Percentiles rank a stretch among this genome's conserved stretches.
These are phyloP conservation scores for Ochetophila trinervis DNA, from an alignment of 306 rosid genomes.

Conservation along the genomic window DNA sequence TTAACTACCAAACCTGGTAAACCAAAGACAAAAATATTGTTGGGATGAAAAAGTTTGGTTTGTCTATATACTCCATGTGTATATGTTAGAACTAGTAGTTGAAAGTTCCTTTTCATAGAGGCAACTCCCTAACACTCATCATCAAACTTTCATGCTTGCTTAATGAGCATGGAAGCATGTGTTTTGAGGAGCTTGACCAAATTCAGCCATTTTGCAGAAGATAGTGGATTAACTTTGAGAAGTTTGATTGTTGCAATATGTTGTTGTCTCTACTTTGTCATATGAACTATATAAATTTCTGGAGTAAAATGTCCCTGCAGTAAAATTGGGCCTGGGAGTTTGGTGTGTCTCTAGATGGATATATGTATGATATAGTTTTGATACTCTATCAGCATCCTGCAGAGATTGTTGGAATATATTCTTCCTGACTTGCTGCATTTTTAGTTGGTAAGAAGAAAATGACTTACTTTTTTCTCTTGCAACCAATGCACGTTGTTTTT, in stretches of 20 bases:
- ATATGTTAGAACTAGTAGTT: neutral
- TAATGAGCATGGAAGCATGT: conserved; percentile 43
- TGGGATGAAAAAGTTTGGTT: neutral
- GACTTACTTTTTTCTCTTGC: conserved; percentile 50
- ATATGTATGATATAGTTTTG: conserved; percentile 61
- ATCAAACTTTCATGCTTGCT: conserved; percentile 34
- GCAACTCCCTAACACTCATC: too few relatives aligned
- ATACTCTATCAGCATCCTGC: conserved; percentile 93
- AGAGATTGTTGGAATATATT: conserved; percentile 85
- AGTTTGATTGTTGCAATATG: conserved; percentile 59
- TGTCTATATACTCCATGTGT: neutral
- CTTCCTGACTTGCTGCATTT: conserved; percentile 99
- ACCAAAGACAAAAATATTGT: neutral
- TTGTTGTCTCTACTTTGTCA: conserved; percentile 50
- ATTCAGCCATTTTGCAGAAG: conserved; percentile 58
- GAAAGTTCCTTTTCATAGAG: neutral
- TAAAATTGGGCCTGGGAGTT: conserved; percentile 69
- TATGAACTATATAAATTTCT: conserved; percentile 48
- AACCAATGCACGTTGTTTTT: conserved; percentile 39
- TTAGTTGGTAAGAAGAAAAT: conserved; percentile 88
- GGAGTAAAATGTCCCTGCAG: conserved; percentile 75
- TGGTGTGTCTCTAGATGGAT: conserved; percentile 71
- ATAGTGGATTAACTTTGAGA: conserved; percentile 54
- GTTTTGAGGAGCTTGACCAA: conserved; percentile 52
- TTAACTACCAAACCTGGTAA: neutral